A percentile compares a stretch with the other conserved stretches of the same genome.
Conservation (phyloP, 139 green algal species). For the Zygnema cylindricum region DNA sequence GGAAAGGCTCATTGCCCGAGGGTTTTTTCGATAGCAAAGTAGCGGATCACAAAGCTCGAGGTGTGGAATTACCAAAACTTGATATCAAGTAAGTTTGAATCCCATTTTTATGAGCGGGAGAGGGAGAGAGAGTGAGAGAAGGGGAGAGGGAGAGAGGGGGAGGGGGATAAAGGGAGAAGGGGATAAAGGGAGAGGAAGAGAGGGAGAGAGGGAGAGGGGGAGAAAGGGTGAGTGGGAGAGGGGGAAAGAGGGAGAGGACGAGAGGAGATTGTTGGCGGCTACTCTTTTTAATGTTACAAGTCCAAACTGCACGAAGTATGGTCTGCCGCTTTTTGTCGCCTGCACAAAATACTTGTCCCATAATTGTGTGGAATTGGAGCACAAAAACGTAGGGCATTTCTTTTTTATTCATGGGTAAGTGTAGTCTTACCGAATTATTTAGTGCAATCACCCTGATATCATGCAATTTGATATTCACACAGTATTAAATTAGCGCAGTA, state of each 20-base stretch:
- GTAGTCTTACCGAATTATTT: background rate
- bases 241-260: background rate
- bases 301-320: too few species aligned
- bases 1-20: constrained; percentile 20
- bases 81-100: constrained; percentile 28
- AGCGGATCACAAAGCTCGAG: constrained; percentile 42
- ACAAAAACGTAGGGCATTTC: background rate
- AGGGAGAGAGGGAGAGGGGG: constrained; percentile 1
- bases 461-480: too few species aligned
- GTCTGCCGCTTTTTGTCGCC: too few species aligned
- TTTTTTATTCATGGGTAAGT: background rate
- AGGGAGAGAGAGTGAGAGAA: too few species aligned
- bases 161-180: background rate
- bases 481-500: too few species aligned
- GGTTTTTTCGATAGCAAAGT: constrained; percentile 52
- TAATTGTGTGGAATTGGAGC: background rate
- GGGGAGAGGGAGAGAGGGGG: constrained; percentile 3
- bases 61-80: constrained; percentile 16
- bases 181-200: background rate
- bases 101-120: background rate
- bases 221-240: constrained; percentile 1
- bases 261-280: background rate
- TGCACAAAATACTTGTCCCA: background rate
- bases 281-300: background rate
- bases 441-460: too few species aligned